A percentile compares a stretch with the other conserved stretches of the same genome.
These are phyloP conservation scores for Actinidia polygama DNA, from an alignment of 179 eudicot species.

Conservation along the genomic window DNA sequence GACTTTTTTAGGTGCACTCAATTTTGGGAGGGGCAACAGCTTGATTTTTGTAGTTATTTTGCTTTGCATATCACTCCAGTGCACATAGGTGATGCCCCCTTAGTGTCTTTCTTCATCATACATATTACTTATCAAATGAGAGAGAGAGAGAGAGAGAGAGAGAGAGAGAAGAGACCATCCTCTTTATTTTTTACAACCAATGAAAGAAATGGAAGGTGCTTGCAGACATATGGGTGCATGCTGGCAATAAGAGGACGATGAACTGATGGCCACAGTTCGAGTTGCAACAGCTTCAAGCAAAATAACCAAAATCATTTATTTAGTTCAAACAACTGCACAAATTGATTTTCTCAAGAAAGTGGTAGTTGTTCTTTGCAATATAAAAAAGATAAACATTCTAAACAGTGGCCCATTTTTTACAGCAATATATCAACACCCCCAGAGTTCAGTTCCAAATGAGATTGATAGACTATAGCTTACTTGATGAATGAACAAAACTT, in stretches of 20 bases:
- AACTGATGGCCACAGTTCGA: neutral
- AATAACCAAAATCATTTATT: neutral
- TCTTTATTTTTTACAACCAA: neutral
- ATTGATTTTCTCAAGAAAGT: neutral
- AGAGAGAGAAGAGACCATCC: no score
- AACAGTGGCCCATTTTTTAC: neutral
- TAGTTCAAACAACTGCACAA: neutral
- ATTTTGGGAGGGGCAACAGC: neutral
- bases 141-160: no score
- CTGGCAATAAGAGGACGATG: neutral
- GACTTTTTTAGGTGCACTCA: neutral
- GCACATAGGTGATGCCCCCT: neutral
- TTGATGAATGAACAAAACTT: neutral
- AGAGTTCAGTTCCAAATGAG: slow-evolving; percentile 1
- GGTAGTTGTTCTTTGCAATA: neutral
- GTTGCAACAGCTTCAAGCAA: neutral
- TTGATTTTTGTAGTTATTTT: neutral
- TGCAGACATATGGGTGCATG: neutral
- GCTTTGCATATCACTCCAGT: neutral
- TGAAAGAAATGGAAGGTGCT: neutral
- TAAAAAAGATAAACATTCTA: neutral
- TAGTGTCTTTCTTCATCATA: neutral
- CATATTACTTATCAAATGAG: neutral
- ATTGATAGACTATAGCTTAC: neutral
- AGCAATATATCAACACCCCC: neutral